Conservation (phyloP, 1,139 yeast genomes). For the Candida sp. region DNA sequence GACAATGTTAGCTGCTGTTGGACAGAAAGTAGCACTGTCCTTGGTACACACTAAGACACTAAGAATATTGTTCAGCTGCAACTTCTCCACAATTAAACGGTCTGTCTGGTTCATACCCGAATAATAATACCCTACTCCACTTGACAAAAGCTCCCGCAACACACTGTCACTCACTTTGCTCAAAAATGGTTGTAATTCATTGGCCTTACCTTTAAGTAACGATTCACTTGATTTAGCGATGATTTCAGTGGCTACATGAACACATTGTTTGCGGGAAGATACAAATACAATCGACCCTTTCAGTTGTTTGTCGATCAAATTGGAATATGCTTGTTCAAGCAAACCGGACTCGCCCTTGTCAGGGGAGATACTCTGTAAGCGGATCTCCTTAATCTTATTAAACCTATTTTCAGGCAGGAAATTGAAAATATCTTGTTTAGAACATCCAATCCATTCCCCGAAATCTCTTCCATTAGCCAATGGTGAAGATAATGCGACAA, state of each 20-base stretch:
- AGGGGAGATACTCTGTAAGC: conserved; percentile 33
- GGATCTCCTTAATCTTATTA: conserved; percentile 54
- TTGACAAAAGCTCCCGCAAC: conserved; percentile 40
- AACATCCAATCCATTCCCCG: conserved; percentile 85
- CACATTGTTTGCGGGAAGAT: conserved; percentile 51
- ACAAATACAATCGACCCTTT: conserved; percentile 50
- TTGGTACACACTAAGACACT: conserved; percentile 55
- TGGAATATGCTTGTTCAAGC: conserved; percentile 35
- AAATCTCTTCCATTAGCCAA: conserved; percentile 74
- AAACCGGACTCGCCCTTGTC: conserved; percentile 6
- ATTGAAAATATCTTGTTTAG: conserved; percentile 57
- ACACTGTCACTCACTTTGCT: conserved; percentile 44
- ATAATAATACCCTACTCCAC: conserved; percentile 70
- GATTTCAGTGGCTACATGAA: conserved; percentile 50
- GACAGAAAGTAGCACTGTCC: conserved; percentile 51
- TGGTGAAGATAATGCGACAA: conserved; percentile 67
- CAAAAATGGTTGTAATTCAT: conserved; percentile 19
- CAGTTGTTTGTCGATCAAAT: conserved; percentile 20
- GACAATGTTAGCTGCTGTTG: conserved; percentile 52
- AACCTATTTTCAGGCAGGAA: conserved; percentile 64
- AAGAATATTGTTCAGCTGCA: conserved; percentile 49
- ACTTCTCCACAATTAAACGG: conserved; percentile 46
- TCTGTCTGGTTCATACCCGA: conserved; percentile 60
- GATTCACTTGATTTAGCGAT: conserved; percentile 25
- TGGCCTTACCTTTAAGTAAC: conserved; percentile 22